These are phyloP conservation scores for Fusarium drepaniforme DNA, from an alignment of 2,329 filamentous ascomycete genomes.

Conservation along the genomic window DNA sequence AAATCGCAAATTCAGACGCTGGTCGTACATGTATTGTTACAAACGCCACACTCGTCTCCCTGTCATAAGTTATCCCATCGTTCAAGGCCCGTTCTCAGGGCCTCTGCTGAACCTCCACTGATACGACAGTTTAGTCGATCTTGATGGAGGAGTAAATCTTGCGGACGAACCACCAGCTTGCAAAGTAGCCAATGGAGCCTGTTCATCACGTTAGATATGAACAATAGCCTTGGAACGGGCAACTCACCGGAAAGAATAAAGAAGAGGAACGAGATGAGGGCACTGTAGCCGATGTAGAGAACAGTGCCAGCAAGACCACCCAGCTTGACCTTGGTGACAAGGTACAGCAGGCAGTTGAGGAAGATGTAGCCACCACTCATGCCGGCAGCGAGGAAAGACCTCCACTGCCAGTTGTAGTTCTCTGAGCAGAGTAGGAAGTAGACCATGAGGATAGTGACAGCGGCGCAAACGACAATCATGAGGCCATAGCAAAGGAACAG, in stretches of 20 bases:
- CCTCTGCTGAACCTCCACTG: background rate
- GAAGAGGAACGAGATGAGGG: constrained; percentile 88
- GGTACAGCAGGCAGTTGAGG: constrained; percentile 90
- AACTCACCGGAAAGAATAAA: constrained; percentile 92
- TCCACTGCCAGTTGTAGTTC: constrained; percentile 99
- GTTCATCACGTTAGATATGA: constrained; percentile 30
- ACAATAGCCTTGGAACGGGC: background rate
- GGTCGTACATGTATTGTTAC: constrained; percentile 50
- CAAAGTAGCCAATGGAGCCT: constrained; percentile 97
- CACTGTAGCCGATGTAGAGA: constrained; percentile 93
- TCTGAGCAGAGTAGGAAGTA: constrained; percentile 97
- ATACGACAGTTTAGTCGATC: constrained; percentile 75
- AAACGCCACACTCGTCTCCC: constrained; percentile 35
- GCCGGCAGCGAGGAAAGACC: constrained; percentile 90
- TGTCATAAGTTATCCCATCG: constrained; percentile 36
- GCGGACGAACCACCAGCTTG: constrained; percentile 93
- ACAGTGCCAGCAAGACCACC: constrained; percentile 88
- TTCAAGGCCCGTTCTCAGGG: constrained; percentile 12
- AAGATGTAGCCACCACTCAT: constrained; percentile 95
- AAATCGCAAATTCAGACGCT: constrained; percentile 39
- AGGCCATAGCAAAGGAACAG: constrained; percentile 97
- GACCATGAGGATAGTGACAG: constrained; percentile 92
- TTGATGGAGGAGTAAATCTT: constrained; percentile 99
- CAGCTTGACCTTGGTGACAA: constrained; percentile 88
- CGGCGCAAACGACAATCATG: constrained; percentile 95